These are phyloP conservation scores for Aspergillus hancockii DNA, from an alignment of 495 filamentous ascomycete species.

Conservation along the genomic window DNA sequence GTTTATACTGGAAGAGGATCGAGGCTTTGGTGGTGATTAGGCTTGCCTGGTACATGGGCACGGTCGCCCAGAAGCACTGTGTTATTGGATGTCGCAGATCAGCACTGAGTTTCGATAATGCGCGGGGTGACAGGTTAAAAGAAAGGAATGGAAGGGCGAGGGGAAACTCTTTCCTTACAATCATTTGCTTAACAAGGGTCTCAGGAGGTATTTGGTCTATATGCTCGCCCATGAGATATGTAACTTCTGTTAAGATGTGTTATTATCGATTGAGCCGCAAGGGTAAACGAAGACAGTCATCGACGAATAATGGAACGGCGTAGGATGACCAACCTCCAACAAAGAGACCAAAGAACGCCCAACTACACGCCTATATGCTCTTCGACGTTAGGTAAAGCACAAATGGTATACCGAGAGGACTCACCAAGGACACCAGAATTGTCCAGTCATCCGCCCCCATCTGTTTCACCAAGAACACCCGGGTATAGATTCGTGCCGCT, in stretches of 20 bases:
- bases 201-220: conserved; percentile 22
- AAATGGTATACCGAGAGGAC: not conserved
- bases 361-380: conserved; percentile 31
- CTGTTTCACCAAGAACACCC: conserved; percentile 56
- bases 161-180: conserved; percentile 17
- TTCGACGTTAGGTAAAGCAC: not conserved
- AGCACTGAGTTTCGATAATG: not conserved
- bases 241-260: conserved; percentile 24
- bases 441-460: conserved; percentile 56
- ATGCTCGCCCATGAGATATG: conserved; percentile 42
- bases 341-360: conserved; percentile 36
- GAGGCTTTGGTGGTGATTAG: conserved; percentile 39
- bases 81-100: not conserved
- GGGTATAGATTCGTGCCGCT: conserved; percentile 47
- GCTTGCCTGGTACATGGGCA: conserved; percentile 37
- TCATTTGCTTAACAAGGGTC: conserved; percentile 33
- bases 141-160: not conserved
- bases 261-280: not conserved
- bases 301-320: not conserved
- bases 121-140: not conserved
- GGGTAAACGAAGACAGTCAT: not conserved
- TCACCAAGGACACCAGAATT: conserved; percentile 31
- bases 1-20: conserved; percentile 40
- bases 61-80: conserved; percentile 39
- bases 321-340: conserved; percentile 29